Base-by-base conservation (phyloP, 768 basidiomycete species). In the Hygrocybe punicea region DNA sequence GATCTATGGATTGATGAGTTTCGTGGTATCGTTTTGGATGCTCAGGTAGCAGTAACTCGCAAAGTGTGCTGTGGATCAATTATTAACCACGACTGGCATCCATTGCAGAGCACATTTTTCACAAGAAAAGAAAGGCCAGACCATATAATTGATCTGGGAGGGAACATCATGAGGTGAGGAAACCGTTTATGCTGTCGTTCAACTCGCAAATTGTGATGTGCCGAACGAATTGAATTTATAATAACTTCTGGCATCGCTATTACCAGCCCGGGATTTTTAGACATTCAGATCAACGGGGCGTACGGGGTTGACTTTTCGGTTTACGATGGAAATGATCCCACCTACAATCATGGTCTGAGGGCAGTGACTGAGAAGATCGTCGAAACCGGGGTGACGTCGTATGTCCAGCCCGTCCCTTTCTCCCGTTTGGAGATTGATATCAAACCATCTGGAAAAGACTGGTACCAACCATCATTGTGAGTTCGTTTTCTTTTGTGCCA, bases 341-440 rank as follows among this genome's bases (percentile, higher is more conserved):
- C 73, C 6, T 95, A 95, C 71, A 74, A 77, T 23, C 63, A 79
- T 21, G 90, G 91, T 17, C 74, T 95, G 69, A 80, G 81, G 65
- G 73, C 76, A 58, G 83, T 93, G 34, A 86, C 91, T 6, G 83
- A 84, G 70, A 81, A 83, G 61, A 89, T 96, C 45, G 80, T 86
- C 17, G 89, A 93, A 73, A 93, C 91, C 1, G 93, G 93, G 10
- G 89, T 92, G 3, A 96, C 93, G 21, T 87, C 89, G 84, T 91
- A 73, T 66, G 86, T 80, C 44, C 13, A 5, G 3, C 19, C 24
- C 5, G 4, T 57, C 52, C 52, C 9, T 60, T 48, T 14, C 17
- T 51, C 34, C 23, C 35, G 44, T 36, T 6, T 68, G 19, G 64
- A 65, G 48, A 17, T 58, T 65, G 21, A 62, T 51, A 51, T 24